These are phyloP conservation scores for Geum urbanum DNA, from an alignment of 306 rosid genomes.

Conservation along the genomic window DNA sequence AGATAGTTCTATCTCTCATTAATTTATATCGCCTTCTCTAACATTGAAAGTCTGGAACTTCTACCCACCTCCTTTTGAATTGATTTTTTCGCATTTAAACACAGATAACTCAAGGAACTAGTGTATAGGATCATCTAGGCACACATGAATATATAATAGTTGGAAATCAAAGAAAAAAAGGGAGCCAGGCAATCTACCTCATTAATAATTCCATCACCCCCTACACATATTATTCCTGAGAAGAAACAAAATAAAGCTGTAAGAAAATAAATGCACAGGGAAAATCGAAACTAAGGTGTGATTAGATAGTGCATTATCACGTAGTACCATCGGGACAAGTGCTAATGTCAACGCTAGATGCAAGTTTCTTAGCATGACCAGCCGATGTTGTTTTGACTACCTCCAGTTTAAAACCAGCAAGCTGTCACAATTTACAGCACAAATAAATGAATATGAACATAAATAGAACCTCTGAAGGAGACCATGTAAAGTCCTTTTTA, in stretches of 20 bases:
- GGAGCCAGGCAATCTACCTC: constrained; percentile 61
- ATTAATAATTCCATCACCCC: constrained; percentile 98
- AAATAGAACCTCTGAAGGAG: constrained; percentile 18
- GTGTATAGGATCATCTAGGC: background rate
- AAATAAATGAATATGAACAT: constrained; percentile 23
- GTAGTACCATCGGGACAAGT: constrained; percentile 89
- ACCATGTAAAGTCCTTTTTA: too few species aligned
- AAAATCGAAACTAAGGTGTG: constrained; percentile 22
- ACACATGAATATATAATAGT: too few species aligned
- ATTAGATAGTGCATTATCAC: constrained; percentile 18
- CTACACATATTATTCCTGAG: constrained; percentile 95
- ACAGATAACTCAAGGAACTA: too few species aligned
- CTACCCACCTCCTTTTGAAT: background rate
- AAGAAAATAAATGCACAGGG: constrained; percentile 17
- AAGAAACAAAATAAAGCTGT: constrained; percentile 21
- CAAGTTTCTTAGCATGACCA: constrained; percentile 89
- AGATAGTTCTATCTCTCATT: too few species aligned
- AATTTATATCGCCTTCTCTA: background rate
- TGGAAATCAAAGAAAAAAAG: constrained; percentile 19
- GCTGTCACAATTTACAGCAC: constrained; percentile 61
- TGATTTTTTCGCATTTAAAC: background rate
- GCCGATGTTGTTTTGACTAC: constrained; percentile 85
- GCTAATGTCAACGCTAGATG: constrained; percentile 86
- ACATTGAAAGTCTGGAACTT: too few species aligned
- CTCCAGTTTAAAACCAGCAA: constrained; percentile 98